Evolutionary conservation across 257 asterid genomes (phyloP), one percentile per base, ranked within the genome.

Genomic region (Ballota nigra): DNA sequence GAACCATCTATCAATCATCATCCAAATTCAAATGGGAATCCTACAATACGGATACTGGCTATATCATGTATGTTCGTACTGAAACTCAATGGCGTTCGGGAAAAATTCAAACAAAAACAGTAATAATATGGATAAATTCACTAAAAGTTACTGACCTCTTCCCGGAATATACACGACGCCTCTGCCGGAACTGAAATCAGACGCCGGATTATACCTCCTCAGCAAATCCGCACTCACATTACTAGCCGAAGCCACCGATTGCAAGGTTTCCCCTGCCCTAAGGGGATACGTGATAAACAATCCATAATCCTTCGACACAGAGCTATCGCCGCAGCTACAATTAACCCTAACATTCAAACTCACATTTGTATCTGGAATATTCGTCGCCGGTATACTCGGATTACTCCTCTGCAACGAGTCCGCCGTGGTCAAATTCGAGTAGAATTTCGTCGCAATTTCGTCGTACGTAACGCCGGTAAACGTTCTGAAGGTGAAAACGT

Each of bases 271-370:
- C 71, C 81, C 94, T 0, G 5, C 61, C 77, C 85, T 72, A 73
- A 91, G 15, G 55, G 98, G 97, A 71, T 88, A 93, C 8, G 97
- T 91, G 2, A 87, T 56, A 60, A 93, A 93, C 95, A 93, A 58
- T 0, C 97, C 97, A 71, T 83, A 93, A 18, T 75, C 88, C 66
- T 52, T 16, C 15, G 79, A 73, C 19, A 93, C 83, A 6, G 29
- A 26, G 70, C 26, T 62, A 77, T 91, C 77, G 68, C 98, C 98
- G 74, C 98, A 93, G 66, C 88, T 89, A 67, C 98, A 93, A 63
- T 86, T 91, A 75, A 93, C 98, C 31, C 83, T 12, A 64, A 91
- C 97, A 28, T 67, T 84, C 75, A 93, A 3, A 8, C n/a, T 23
- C 57, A 19, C 86, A 36, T 79, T 89, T 0, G 70, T 80, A 33